Evolutionary conservation across 306 rosid genomes (phyloP).

Genomic region (Prosopis cineraria): DNA sequence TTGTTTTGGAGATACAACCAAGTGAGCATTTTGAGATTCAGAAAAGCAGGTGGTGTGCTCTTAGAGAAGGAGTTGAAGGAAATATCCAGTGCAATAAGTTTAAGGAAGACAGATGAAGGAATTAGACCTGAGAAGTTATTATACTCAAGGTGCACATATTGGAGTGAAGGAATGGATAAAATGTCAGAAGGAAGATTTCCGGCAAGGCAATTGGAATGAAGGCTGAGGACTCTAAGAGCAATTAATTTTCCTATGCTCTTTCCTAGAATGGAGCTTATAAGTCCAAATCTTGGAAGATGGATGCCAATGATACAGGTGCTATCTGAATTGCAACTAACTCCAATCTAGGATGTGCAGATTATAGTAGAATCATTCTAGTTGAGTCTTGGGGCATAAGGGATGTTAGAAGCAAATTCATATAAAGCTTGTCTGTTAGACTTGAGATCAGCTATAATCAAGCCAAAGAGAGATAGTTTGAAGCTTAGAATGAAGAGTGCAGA

Average conservation of each 20-base stretch:
- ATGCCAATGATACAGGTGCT: constrained; percentile 48
- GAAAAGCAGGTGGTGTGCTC: constrained; percentile 45
- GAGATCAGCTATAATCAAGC: constrained; percentile 48
- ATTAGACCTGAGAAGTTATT: constrained; percentile 64
- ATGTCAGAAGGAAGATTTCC: constrained; percentile 68
- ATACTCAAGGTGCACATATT: constrained; percentile 53
- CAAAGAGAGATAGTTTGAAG: constrained; percentile 28
- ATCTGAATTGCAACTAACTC: constrained; percentile 53
- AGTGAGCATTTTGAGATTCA: constrained; percentile 47
- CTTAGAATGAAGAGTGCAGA: constrained; percentile 39
- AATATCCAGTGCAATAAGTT: constrained; percentile 55
- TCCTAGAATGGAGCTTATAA: constrained; percentile 55
- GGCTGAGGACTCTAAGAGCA: constrained; percentile 60
- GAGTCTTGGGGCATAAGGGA: constrained; percentile 46
- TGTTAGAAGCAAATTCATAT: constrained; percentile 48
- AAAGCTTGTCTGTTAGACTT: constrained; percentile 60
- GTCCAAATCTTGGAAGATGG: constrained; percentile 64
- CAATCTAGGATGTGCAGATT: constrained; percentile 67
- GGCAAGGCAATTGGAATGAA: constrained; percentile 58
- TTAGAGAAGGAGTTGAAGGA: constrained; percentile 70
- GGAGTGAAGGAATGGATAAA: constrained; percentile 61
- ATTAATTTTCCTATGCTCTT: constrained; percentile 60
- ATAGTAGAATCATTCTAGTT: constrained; percentile 38
- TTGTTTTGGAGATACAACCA: constrained; percentile 59
- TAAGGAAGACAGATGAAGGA: constrained; percentile 54